Evolutionary conservation across 2,329 filamentous ascomycete genomes (phyloP), one percentile per base, ranked within the genome.

Genomic region (Fusarium mundagurra): DNA sequence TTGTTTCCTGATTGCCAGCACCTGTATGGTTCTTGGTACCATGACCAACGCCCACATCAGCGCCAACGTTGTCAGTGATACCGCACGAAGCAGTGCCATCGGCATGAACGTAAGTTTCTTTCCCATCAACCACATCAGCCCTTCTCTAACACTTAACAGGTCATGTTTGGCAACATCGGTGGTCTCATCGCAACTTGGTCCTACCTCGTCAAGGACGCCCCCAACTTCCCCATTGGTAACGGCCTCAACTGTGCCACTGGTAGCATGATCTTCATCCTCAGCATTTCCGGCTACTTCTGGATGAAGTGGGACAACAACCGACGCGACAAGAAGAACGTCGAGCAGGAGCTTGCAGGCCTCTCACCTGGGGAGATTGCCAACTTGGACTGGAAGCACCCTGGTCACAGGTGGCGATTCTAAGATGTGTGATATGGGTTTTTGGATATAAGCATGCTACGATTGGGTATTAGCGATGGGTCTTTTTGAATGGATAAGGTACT

Each of bases 211-310:
- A 88, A 83, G 61, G 92, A 94, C 75, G 88, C 75, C 0, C 92
- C 92, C 0, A 82, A 92, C 67, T 94, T 90, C 76, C 88, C 84
- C 33, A 93, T 93, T 48, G 92, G 92, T 1, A 94, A 94, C 78
- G 58, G 77, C n/a, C 71, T 79, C 13, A 94, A 94, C 78, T 77
- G 93, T 48, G 92, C 89, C 0, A 90, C 89, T 0, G 85, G 86
- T n/a, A 85, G 84, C n/a, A 83, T 83, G 4, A 89, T 89, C 4
- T 78, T 93, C 18, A 61, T 93, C 3, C 63, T 87, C 8, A 84
- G 85, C 10, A 84, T 86, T 0, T 57, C 76, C 0, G 79, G 92
- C 41, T 83, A 89, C 71, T 72, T 87, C 3, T 94, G 90, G 89
- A 92, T 93, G 86, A 84, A 84, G 59, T 81, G 79, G 78, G 89